These are phyloP conservation scores for Cladosporium halotolerans DNA, from an alignment of 2,329 filamentous ascomycete species.

Conservation along the genomic window DNA sequence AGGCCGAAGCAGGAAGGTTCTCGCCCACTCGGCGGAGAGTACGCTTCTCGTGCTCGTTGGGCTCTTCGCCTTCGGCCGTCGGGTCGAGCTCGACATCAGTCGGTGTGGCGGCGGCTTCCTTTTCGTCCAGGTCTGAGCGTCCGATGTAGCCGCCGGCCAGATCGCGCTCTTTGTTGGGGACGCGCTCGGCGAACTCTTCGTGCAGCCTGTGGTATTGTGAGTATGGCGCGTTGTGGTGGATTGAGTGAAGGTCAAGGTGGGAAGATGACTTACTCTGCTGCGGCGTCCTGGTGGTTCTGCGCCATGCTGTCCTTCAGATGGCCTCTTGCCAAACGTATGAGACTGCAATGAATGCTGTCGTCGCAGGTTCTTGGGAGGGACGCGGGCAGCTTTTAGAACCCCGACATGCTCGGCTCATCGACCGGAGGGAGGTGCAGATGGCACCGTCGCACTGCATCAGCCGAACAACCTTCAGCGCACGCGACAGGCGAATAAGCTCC, in stretches of 20 bases:
- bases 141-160: slow-evolving; percentile 16
- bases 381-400: neutral
- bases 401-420: neutral
- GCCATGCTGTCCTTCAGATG: slow-evolving; percentile 14
- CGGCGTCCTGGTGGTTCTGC: slow-evolving; percentile 24
- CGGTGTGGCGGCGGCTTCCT: slow-evolving; percentile 15
- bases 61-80: slow-evolving; percentile 31
- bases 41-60: slow-evolving; percentile 37
- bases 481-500: slow-evolving; percentile 8
- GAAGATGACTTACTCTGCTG: slow-evolving; percentile 17
- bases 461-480: neutral
- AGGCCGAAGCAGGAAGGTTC: slow-evolving; percentile 41
- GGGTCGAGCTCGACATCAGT: slow-evolving; percentile 17
- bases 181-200: slow-evolving; percentile 19
- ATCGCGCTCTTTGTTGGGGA: slow-evolving; percentile 8
- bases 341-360: neutral
- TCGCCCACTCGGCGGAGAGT: slow-evolving; percentile 43
- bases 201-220: slow-evolving; percentile 15
- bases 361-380: neutral
- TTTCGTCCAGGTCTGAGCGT: slow-evolving; percentile 5
- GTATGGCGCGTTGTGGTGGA: neutral
- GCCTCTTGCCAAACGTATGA: too few species aligned
- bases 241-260: neutral
- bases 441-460: slow-evolving; percentile 9
- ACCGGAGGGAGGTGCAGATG: neutral